Percentiles rank a stretch among this genome's conserved stretches.
Conservation (phyloP, 164 flowering plant species). For the Dillenia turbinata region DNA sequence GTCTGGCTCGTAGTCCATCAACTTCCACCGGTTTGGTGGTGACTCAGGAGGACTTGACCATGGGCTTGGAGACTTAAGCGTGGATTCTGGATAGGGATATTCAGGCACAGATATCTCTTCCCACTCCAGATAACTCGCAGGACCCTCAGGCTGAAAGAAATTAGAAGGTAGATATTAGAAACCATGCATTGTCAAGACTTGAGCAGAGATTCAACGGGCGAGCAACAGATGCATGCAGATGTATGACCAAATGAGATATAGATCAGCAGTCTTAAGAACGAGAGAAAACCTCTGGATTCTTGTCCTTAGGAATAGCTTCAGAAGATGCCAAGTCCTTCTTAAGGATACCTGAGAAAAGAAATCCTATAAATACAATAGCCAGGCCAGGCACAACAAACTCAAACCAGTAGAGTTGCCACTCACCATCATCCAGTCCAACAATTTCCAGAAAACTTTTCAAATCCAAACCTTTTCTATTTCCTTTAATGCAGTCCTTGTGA, state of each 20-base stretch:
- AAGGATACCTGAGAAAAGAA: constrained; percentile 3
- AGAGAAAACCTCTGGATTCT: constrained; percentile 3
- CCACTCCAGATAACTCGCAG: not conserved
- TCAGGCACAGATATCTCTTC: constrained; percentile 6
- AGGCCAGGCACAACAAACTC: not conserved
- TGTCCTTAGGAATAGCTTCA: not conserved
- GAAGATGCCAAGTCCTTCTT: constrained; percentile 5
- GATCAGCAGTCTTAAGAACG: not conserved
- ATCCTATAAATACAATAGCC: not conserved
- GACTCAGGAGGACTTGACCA: no score
- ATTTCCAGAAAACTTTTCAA: constrained; percentile 30
- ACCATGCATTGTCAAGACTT: not conserved
- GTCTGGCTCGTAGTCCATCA: no score
- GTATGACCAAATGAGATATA: not conserved
- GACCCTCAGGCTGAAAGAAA: constrained; percentile 4
- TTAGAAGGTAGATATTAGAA: not conserved
- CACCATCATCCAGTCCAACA: constrained; percentile 43
- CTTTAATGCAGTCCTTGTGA: constrained; percentile 55
- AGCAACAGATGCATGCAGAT: no score
- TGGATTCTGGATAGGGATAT: no score
- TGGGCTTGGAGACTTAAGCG: no score
- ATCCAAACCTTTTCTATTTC: constrained; percentile 29
- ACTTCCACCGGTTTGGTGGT: no score
- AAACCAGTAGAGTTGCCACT: not conserved
- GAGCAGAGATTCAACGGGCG: no score